phyloP scores from a whole-genome alignment of 2,329 filamentous ascomycete species.

The Nakataea oryzae region DNA sequence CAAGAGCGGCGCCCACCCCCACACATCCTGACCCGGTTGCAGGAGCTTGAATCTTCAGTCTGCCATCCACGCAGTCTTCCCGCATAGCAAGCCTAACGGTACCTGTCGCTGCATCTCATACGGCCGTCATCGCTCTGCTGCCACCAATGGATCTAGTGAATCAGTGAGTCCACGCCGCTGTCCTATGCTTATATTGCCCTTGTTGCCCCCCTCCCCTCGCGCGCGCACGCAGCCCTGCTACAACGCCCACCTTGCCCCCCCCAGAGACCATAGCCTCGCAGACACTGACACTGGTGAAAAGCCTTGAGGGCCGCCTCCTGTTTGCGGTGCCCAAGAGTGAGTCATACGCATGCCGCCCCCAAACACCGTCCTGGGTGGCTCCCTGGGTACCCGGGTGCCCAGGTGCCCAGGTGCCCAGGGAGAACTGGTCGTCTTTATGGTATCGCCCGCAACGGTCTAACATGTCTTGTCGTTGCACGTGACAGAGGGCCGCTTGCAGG shows the following conservation, averaged over 20 bases:
- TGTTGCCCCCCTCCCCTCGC: neutral
- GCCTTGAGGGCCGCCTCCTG: constrained; percentile 83
- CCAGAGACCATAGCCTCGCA: neutral
- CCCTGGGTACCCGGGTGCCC: too few species aligned
- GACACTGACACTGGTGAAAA: constrained; percentile 30
- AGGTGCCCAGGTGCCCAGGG: too few species aligned
- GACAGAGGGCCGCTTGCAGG: constrained; percentile 83
- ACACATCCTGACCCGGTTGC: neutral
- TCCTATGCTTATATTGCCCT: neutral
- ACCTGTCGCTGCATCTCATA: neutral
- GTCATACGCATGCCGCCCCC: constrained; percentile 27
- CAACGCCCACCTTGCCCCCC: neutral
- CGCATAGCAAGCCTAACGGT: neutral
- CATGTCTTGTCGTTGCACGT: neutral
- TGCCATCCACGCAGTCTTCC: neutral
- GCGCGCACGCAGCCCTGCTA: neutral
- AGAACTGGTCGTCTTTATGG: too few species aligned
- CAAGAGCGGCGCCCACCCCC: neutral
- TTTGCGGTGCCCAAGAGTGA: constrained; percentile 98
- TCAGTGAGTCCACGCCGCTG: constrained; percentile 27
- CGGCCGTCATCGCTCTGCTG: neutral
- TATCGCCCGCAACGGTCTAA: neutral
- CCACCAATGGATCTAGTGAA: constrained; percentile 42
- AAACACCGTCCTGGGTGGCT: neutral
- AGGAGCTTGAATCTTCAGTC: too few species aligned